phyloP scores from a whole-genome alignment of 352 stramenopile species.

The Saprolegnia parasitica region DNA sequence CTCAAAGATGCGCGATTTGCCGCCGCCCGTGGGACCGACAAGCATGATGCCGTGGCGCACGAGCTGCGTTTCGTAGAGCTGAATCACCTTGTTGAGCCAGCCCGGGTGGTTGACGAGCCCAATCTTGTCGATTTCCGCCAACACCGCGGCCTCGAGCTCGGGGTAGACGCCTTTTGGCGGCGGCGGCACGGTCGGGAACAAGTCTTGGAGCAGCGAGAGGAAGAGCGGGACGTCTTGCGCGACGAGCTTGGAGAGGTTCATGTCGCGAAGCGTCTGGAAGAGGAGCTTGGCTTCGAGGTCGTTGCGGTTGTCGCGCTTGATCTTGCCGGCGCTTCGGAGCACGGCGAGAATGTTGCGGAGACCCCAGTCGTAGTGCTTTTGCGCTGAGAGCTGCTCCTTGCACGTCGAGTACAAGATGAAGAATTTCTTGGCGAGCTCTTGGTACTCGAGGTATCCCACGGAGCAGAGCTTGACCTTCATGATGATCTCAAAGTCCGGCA shows the following conservation, averaged over 20 bases:
- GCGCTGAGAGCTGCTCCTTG: conserved; percentile 87
- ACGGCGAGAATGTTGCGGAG: conserved; percentile 89
- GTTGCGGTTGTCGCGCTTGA: conserved; percentile 87
- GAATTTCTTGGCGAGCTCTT: conserved; percentile 90
- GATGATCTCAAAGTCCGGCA: conserved; percentile 91
- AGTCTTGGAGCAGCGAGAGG: conserved; percentile 92
- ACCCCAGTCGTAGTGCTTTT: conserved; percentile 92
- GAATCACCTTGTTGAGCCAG: conserved; percentile 95
- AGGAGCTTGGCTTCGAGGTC: conserved; percentile 84
- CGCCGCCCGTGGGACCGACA: conserved; percentile 94
- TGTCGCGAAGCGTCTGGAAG: conserved; percentile 91
- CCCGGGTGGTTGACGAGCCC: conserved; percentile 82
- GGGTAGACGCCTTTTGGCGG: conserved; percentile 94
- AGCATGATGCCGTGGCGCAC: conserved; percentile 99
- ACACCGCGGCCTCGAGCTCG: conserved; percentile 88
- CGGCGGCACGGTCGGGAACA: conserved; percentile 92
- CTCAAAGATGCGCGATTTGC: conserved; percentile 97
- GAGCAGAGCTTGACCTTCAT: conserved; percentile 96
- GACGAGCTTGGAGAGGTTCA: conserved; percentile 98
- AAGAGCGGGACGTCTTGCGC: conserved; percentile 98
- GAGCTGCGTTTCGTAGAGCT: conserved; percentile 97
- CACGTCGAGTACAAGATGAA: conserved; percentile 89
- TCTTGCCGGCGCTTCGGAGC: conserved; percentile 83
- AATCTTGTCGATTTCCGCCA: conserved; percentile 88
- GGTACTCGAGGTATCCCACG: conserved; percentile 91